Percentiles rank a stretch among this genome's conserved stretches.
Evolutionary conservation across 345 rosid species (phyloP).

Genomic region (Acer campestre): DNA sequence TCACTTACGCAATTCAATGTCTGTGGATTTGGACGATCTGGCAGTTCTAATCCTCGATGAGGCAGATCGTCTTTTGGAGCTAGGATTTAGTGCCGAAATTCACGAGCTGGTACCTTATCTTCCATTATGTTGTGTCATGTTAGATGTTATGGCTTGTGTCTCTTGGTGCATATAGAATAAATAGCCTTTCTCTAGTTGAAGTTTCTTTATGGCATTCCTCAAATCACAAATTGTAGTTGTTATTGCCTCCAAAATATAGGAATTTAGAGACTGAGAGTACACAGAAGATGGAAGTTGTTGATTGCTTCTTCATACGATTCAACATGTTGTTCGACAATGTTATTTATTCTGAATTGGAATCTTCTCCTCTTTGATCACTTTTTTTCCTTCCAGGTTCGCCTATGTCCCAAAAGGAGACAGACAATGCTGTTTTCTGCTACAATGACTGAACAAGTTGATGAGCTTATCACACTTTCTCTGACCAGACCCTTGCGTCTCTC

Average conservation of each 20-base stretch:
- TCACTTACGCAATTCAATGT: conserved; percentile 94
- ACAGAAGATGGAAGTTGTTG: background rate
- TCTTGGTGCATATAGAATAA: background rate
- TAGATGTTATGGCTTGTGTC: background rate
- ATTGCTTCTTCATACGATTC: background rate
- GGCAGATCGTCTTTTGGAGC: conserved; percentile 97
- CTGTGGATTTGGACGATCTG: conserved; percentile 88
- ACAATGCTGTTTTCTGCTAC: conserved; percentile 98
- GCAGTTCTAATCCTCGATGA: conserved; percentile 94
- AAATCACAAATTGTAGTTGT: background rate
- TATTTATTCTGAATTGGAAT: background rate
- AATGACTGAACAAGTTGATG: conserved; percentile 94
- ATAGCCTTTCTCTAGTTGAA: background rate
- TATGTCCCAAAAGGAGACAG: conserved; percentile 93
- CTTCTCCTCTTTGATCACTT: background rate
- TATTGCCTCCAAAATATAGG: background rate
- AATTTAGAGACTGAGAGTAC: background rate
- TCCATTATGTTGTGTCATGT: conserved; percentile 3
- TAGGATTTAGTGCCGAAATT: conserved; percentile 93
- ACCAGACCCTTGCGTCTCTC: conserved; percentile 95
- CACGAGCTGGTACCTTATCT: conserved; percentile 74
- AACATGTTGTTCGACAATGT: background rate
- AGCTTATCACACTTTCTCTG: conserved; percentile 86
- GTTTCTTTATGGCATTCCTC: background rate
- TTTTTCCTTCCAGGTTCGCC: conserved; percentile 61